phyloP scores from a whole-genome alignment of 768 basidiomycete species.

The Pleurotus djamor region DNA sequence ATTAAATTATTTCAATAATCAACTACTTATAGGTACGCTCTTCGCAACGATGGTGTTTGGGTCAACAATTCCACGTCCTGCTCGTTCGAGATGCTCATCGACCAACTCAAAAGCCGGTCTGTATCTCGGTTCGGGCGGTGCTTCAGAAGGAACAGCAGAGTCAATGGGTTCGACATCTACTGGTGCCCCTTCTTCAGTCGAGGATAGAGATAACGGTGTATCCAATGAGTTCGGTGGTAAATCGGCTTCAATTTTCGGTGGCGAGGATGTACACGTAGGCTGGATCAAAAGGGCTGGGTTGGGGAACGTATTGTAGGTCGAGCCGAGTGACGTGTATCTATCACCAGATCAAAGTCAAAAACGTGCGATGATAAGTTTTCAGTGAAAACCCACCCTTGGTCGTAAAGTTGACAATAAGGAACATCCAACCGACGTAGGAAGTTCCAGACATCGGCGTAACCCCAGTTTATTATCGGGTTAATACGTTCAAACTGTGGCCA shows the following conservation, averaged over 20 bases:
- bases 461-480: constrained; percentile 97
- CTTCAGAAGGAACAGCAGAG: not conserved
- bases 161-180: not conserved
- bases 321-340: constrained; percentile 98
- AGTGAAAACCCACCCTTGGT: constrained; percentile 68
- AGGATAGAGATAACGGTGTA: constrained; percentile 8
- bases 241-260: not conserved
- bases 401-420: constrained; percentile 88
- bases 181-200: not conserved
- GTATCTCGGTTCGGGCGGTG: constrained; percentile 33
- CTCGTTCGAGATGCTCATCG: constrained; percentile 74
- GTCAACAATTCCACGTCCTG: constrained; percentile 41
- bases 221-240: constrained; percentile 10
- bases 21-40: not conserved
- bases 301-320: constrained; percentile 90
- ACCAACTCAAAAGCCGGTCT: constrained; percentile 79
- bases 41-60: not conserved
- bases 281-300: constrained; percentile 77
- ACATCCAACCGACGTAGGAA: constrained; percentile 76
- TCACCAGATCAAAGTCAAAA: not conserved
- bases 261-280: constrained; percentile 11
- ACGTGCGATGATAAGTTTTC: not conserved
- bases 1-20: no score
- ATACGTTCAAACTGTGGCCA: constrained; percentile 92
- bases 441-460: constrained; percentile 85